phyloP scores from a whole-genome alignment of 1,139 yeast genomes.

The Diutina rugosa region DNA sequence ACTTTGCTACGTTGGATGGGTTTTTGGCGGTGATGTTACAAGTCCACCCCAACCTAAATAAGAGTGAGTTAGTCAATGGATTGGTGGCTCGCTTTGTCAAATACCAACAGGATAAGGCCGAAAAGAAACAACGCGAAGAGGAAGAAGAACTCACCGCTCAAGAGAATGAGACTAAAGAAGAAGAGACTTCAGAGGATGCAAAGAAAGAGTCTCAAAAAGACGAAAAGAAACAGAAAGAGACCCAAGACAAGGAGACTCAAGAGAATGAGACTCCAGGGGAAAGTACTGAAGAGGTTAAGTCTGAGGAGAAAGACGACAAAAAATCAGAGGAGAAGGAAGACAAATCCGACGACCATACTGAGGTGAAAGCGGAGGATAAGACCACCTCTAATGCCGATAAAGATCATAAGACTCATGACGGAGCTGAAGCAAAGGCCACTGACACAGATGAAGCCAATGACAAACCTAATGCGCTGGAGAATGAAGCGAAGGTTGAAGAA shows the following conservation, averaged over 20 bases:
- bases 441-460: too few species aligned
- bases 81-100: constrained; percentile 65
- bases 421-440: too few species aligned
- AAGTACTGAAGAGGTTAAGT: constrained; percentile 3
- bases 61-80: constrained; percentile 47
- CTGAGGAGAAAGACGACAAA: background rate
- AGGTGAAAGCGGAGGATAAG: too few species aligned
- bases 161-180: background rate
- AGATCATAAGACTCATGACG: too few species aligned
- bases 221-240: background rate
- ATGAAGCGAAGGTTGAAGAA: too few species aligned
- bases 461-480: too few species aligned
- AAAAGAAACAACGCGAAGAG: constrained; percentile 6
- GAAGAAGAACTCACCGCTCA: background rate
- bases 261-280: background rate
- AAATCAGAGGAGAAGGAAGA: background rate
- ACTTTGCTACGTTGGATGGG: constrained; percentile 56
- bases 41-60: constrained; percentile 57
- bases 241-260: background rate
- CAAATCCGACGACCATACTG: background rate
- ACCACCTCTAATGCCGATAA: too few species aligned
- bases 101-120: constrained; percentile 29
- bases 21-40: constrained; percentile 53
- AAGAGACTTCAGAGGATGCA: background rate
- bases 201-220: constrained; percentile 7